Evolutionary conservation across 2,329 filamentous ascomycete species (phyloP), one percentile per base, ranked within the genome.

Genomic region (Exophiala sideris): DNA sequence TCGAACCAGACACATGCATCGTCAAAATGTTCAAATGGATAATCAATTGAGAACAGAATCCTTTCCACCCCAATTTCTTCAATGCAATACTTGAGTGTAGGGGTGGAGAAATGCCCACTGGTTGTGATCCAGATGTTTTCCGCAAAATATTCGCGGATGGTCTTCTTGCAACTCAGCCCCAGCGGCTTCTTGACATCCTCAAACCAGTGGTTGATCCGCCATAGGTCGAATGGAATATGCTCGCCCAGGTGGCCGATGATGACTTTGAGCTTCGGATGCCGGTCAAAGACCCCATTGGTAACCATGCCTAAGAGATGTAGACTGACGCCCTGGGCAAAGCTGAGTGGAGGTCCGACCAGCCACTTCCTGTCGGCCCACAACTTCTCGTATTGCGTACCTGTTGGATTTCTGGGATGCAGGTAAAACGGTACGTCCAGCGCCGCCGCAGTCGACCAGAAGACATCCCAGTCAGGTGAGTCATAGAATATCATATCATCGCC

Each of bases 401-500:
- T 80, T 1, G 83, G 61, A 18, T 64, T 61, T 39, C 61, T 54
- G 32, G 64, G 64, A 36, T 66, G 64, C 3, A 66, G 50, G 40
- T 66, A 66, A 34, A 66, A 62, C 7, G 64, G 64, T 2, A 64
- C 64, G 24, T 65, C 60, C 3, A 66, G 59, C 39, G 62, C 62
- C 2, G 55, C 60, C 10, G 58, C 57, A 1, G 57, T 61, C 16
- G 41, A 41, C 64, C 64, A 66, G 48, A 66, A 66, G 18, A 77
- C 66, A 59, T 84, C 81, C 75, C 79, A 87, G 56, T 80, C 76
- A 0, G 78, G 73, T 7, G 76, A 71, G 63, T 87, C 84, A 69
- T 86, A 87, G 70, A 85, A 86, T 65, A 86, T 71, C 73, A 83
- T 79, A 20, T 77, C 76, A 52, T 84, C 80, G 35, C 82, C 82